Evolutionary conservation across 139 green algal species (phyloP), one percentile per base, ranked within the genome.

Genomic region (Chlamydomonas eustigma): DNA sequence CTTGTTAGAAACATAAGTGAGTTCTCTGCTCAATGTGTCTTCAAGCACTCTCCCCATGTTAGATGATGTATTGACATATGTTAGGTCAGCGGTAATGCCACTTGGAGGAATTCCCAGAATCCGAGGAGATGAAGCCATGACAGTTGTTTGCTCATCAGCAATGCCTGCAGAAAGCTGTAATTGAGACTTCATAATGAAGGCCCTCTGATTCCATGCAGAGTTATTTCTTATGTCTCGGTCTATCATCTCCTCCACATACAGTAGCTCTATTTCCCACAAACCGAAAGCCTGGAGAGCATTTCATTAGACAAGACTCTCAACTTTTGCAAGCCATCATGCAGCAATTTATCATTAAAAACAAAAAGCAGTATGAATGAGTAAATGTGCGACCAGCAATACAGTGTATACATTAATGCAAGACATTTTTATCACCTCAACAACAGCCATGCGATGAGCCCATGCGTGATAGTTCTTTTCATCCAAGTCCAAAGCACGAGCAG

Each of bases 401-500:
- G 4, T 31, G 8, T 28, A 18, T 37, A n/a, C n/a, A n/a, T n/a
- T n/a, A n/a, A n/a, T n/a, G n/a, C n/a, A n/a, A n/a, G n/a, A n/a
- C n/a, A n/a, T n/a, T n/a, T n/a, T n/a, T n/a, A n/a, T 74, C 22
- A 74, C 67, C 39, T 71, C 50, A 51, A 90, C 79, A 12, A 93
- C 51, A 1, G 83, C 88, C 80, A 92, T 87, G 22, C 91, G 84
- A 76, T 97, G 91, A 1, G 90, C 86, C 92, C 92, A 96, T 1
- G 88, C 90, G 67, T 97, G 93, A 82, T 97, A 97, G 84, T 96
- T 96, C 76, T 97, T 97, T 3, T 84, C 83, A 73, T 96, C 93
- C 2, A 75, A 24, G 5, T 78, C 75, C 51, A 96, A 80, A 32
- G 88, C 89, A 6, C 66, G 74, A 1, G 76, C 71, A 1, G 35